Conservation (phyloP, 345 rosid genomes). For the Camelina sativa region DNA sequence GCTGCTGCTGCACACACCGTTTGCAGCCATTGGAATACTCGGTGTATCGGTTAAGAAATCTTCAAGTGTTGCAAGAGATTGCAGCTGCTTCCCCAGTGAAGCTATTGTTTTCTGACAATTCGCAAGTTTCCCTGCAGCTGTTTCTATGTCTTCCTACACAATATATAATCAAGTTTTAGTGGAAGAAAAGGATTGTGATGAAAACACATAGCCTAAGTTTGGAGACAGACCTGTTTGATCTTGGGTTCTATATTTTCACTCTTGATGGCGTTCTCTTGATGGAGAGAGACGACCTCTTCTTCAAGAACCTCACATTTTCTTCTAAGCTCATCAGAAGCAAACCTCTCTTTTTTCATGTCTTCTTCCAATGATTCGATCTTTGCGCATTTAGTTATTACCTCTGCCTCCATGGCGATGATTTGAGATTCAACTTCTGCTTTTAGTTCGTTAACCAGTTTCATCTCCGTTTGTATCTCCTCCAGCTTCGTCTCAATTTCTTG, state of each 20-base stretch:
- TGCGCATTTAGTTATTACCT: constrained; percentile 50
- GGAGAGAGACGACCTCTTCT: constrained; percentile 58
- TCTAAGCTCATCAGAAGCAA: constrained; percentile 49
- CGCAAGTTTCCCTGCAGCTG: constrained; percentile 82
- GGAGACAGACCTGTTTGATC: constrained; percentile 70
- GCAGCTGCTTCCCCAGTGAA: constrained; percentile 80
- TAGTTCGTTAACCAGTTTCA: constrained; percentile 50
- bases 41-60: constrained; percentile 87
- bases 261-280: constrained; percentile 59
- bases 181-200: neutral
- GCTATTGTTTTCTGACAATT: constrained; percentile 96
- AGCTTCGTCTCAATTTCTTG: constrained; percentile 56
- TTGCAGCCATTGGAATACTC: constrained; percentile 46
- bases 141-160: constrained; percentile 75
- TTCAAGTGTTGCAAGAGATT: constrained; percentile 91
- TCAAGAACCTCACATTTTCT: constrained; percentile 67
- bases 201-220: constrained; percentile 1
- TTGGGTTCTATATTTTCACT: constrained; percentile 63
- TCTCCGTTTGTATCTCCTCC: constrained; percentile 58
- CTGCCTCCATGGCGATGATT: constrained; percentile 56
- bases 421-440: constrained; percentile 62
- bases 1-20: constrained; percentile 39
- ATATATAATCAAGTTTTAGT: constrained; percentile 25
- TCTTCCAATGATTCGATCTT: constrained; percentile 61
- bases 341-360: constrained; percentile 65